Percentiles rank a stretch among this genome's conserved stretches.
phyloP scores from a whole-genome alignment of 176 grass and related monocot genomes.

The Zoysia pacifica region DNA sequence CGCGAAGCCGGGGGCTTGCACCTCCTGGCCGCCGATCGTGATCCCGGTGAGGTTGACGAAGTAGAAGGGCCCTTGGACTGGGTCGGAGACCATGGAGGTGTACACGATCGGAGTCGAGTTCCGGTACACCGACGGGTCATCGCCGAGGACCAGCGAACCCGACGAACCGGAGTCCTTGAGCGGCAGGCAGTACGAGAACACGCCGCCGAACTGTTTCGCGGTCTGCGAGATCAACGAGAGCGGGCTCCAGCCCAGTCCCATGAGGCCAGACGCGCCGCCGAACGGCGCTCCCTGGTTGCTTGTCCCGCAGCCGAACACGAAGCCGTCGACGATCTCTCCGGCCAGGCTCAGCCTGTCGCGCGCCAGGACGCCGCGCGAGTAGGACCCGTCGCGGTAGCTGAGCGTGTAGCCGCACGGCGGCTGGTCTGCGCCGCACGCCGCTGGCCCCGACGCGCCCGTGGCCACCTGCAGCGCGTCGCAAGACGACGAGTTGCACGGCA shows the following conservation, averaged over 20 bases:
- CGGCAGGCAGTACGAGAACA: constrained; percentile 89
- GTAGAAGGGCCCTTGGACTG: constrained; percentile 69
- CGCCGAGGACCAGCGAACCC: constrained; percentile 73
- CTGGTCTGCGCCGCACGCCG: constrained; percentile 32
- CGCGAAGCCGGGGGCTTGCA: constrained; percentile 49
- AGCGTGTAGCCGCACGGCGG: constrained; percentile 55
- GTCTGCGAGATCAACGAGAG: constrained; percentile 74
- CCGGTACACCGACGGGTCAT: constrained; percentile 60
- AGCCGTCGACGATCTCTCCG: constrained; percentile 54
- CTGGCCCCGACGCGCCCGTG: constrained; percentile 25
- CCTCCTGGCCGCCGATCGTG: constrained; percentile 50
- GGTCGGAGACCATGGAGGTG: constrained; percentile 63
- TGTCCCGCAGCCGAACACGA: constrained; percentile 85
- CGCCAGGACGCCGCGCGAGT: constrained; percentile 61
- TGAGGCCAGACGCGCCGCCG: constrained; percentile 70
- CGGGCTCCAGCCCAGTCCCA: constrained; percentile 76
- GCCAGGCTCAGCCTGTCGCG: constrained; percentile 59
- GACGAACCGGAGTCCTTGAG: constrained; percentile 54
- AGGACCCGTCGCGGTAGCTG: constrained; percentile 76
- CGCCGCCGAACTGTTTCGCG: constrained; percentile 59
- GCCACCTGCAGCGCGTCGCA: constrained; percentile 58
- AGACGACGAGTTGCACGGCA: constrained; percentile 60
- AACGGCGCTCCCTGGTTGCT: constrained; percentile 74
- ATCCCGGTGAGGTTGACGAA: constrained; percentile 77
- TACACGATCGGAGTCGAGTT: constrained; percentile 70